phyloP scores from a whole-genome alignment of 495 filamentous ascomycete genomes.

The Penicillium pulvis region DNA sequence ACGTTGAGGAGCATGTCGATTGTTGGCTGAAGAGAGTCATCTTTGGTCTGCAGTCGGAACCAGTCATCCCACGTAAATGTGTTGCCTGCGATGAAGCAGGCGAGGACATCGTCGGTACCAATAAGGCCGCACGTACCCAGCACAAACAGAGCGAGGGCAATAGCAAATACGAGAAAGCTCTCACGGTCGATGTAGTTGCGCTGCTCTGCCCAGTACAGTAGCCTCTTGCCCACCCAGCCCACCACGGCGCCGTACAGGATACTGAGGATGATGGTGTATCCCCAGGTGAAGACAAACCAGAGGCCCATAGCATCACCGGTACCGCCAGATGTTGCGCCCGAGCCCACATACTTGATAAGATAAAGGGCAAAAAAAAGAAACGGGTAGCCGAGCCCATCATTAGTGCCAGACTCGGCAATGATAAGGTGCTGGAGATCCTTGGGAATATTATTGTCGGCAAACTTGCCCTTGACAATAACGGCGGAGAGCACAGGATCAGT shows the following conservation, averaged over 20 bases:
- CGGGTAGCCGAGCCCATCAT: constrained; percentile 89
- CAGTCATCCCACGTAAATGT: constrained; percentile 91
- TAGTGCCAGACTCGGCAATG: constrained; percentile 86
- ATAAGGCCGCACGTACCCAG: constrained; percentile 86
- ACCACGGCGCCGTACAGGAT: constrained; percentile 74
- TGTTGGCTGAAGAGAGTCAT: constrained; percentile 88
- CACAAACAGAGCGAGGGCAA: constrained; percentile 80
- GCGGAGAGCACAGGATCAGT: constrained; percentile 91
- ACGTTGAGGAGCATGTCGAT: constrained; percentile 86
- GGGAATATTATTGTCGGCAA: constrained; percentile 87
- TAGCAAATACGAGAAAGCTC: constrained; percentile 87
- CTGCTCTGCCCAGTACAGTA: constrained; percentile 82
- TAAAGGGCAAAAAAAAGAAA: constrained; percentile 86
- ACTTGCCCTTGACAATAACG: constrained; percentile 90
- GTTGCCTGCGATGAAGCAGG: constrained; percentile 93
- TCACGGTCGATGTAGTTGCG: constrained; percentile 84
- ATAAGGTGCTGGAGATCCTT: constrained; percentile 81
- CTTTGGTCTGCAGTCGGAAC: constrained; percentile 85
- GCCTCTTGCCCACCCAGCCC: constrained; percentile 77
- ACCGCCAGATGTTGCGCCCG: constrained; percentile 60
- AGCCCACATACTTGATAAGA: constrained; percentile 71
- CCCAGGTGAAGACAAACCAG: constrained; percentile 89
- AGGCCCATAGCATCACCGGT: constrained; percentile 67
- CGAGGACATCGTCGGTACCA: constrained; percentile 88
- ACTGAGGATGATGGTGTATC: constrained; percentile 79